phyloP scores from a whole-genome alignment of 1,139 yeast genomes.

The Saccharomyces hybrid region DNA sequence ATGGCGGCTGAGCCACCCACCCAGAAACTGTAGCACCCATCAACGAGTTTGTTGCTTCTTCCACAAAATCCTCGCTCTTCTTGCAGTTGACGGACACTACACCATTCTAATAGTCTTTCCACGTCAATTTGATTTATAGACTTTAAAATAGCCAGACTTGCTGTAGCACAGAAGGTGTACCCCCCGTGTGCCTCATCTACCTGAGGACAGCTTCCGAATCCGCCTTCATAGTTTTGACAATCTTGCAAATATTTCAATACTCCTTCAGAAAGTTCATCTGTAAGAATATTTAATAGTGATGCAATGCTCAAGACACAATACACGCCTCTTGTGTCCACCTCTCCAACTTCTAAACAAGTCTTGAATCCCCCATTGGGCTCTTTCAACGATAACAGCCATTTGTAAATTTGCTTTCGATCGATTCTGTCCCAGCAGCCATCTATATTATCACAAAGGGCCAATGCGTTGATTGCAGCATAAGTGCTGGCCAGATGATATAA shows the following conservation, averaged over 20 bases:
- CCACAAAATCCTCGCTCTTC: constrained; percentile 87
- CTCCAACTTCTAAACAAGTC: constrained; percentile 46
- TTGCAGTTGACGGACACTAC: constrained; percentile 55
- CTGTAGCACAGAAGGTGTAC: constrained; percentile 84
- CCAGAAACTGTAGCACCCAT: constrained; percentile 96
- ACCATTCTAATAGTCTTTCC: constrained; percentile 52
- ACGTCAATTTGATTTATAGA: constrained; percentile 35
- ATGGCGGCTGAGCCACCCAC: constrained; percentile 75
- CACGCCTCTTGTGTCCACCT: constrained; percentile 76
- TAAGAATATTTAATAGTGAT: constrained; percentile 53
- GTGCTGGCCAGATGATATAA: constrained; percentile 79
- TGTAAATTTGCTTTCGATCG: constrained; percentile 43
- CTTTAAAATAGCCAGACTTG: constrained; percentile 45
- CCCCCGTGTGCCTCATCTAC: constrained; percentile 95
- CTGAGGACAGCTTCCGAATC: constrained; percentile 72
- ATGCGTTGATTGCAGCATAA: constrained; percentile 66
- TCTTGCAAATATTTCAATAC: constrained; percentile 52
- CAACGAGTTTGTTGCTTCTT: constrained; percentile 86
- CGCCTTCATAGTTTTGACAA: constrained; percentile 94
- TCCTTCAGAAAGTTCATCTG: constrained; percentile 51
- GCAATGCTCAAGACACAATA: constrained; percentile 83
- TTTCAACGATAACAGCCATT: constrained; percentile 64
- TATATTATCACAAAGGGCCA: constrained; percentile 48
- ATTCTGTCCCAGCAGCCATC: constrained; percentile 38
- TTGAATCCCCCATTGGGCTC: constrained; percentile 52